phyloP scores from a whole-genome alignment of 306 rosid species.

The Potentilla sterilis region DNA sequence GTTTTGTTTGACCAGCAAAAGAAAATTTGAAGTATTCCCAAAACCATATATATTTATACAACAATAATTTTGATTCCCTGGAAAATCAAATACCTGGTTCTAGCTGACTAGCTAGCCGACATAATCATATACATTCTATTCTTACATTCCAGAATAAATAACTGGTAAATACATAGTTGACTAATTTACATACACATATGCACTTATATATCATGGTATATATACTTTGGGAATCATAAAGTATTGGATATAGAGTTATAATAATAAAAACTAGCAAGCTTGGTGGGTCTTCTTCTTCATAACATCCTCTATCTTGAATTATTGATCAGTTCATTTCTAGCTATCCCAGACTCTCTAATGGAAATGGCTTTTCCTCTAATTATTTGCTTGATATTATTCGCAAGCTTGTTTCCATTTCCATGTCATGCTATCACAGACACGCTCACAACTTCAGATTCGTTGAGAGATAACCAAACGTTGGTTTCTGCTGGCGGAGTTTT shows the following conservation, averaged over 20 bases:
- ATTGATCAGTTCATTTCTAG: not conserved
- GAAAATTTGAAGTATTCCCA: not conserved
- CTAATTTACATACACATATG: not conserved
- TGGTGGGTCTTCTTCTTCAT: not conserved
- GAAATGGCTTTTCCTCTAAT: not conserved
- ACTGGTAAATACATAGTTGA: not conserved
- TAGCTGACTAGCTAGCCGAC: not conserved
- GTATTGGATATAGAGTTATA: too few species aligned
- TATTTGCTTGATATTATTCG: not conserved
- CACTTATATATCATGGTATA: not conserved
- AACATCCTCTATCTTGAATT: not conserved
- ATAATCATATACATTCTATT: not conserved
- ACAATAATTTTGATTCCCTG: not conserved
- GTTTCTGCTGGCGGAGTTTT: constrained; percentile 8
- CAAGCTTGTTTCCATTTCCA: not conserved
- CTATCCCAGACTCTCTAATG: not conserved
- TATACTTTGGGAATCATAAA: too few species aligned
- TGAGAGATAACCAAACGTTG: constrained; percentile 8
- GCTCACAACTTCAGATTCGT: not conserved
- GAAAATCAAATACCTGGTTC: constrained; percentile 4
- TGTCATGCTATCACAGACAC: constrained; percentile 6
- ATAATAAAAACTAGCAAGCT: not conserved
- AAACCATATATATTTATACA: not conserved
- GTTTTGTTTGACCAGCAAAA: not conserved
- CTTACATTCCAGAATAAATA: not conserved